These are phyloP conservation scores for Nothophaeocryptopus gaeumannii DNA, from an alignment of 2,329 filamentous ascomycete genomes.

Conservation along the genomic window DNA sequence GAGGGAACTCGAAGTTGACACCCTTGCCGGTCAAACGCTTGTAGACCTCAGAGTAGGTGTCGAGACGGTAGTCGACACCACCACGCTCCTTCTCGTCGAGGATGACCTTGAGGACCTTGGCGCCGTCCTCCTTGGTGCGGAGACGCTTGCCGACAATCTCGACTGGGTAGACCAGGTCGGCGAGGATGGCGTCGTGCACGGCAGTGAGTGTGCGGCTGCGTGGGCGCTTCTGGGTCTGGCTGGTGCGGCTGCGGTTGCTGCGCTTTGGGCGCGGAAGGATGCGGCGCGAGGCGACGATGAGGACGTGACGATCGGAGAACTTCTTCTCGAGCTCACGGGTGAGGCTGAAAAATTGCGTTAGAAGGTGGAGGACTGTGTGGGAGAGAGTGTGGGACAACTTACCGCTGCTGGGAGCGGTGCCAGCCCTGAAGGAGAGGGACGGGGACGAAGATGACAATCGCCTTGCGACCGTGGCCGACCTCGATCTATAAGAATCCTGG, in stretches of 20 bases:
- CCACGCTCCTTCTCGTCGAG: conserved; percentile 99
- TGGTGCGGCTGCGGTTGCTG: conserved; percentile 92
- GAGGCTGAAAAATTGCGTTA: conserved; percentile 58
- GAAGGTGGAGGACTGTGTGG: not conserved
- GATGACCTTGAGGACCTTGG: conserved; percentile 98
- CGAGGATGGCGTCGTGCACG: conserved; percentile 97
- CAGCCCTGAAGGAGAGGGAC: conserved; percentile 97
- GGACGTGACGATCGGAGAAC: conserved; percentile 99
- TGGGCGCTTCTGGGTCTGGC: conserved; percentile 97
- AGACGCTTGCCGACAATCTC: conserved; percentile 99
- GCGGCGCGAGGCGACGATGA: conserved; percentile 97
- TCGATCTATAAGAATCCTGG: conserved; percentile 77
- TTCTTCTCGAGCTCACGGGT: conserved; percentile 99
- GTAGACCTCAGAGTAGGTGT: conserved; percentile 99
- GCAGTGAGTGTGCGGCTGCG: conserved; percentile 96
- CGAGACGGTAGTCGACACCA: conserved; percentile 98
- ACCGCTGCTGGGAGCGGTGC: conserved; percentile 99
- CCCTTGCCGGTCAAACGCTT: conserved; percentile 92
- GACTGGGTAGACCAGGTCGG: conserved; percentile 97
- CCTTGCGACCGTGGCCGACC: conserved; percentile 99
- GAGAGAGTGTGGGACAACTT: conserved; percentile 46
- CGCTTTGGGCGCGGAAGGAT: conserved; percentile 98
- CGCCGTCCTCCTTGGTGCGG: conserved; percentile 97
- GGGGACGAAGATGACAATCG: conserved; percentile 99
- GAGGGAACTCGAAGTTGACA: conserved; percentile 98